Conservation (phyloP, 2,329 filamentous ascomycete species). For the Periconia digitata region DNA sequence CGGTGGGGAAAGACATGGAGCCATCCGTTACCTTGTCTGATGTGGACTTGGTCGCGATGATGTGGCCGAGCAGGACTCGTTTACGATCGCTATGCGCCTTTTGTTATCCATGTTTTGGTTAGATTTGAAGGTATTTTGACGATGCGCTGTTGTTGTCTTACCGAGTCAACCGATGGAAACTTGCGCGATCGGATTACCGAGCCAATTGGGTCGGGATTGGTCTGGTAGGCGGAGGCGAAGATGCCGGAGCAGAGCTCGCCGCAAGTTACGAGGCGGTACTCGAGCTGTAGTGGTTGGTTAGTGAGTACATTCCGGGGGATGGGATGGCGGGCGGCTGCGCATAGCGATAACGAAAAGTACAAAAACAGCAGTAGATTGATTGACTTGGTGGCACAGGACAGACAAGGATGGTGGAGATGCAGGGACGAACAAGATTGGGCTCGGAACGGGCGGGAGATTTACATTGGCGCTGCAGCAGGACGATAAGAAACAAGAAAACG, state of each 20-base stretch:
- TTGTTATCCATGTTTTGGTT: no score
- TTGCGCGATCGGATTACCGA: constrained; percentile 57
- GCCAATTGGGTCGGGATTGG: constrained; percentile 45
- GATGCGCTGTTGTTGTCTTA: constrained; percentile 47
- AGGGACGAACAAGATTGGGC: neutral
- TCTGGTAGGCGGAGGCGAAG: constrained; percentile 69
- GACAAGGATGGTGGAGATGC: neutral
- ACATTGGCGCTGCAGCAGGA: constrained; percentile 2
- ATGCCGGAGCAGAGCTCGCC: constrained; percentile 78
- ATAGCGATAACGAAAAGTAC: neutral
- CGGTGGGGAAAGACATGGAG: constrained; percentile 72
- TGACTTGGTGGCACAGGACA: neutral
- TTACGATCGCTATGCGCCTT: constrained; percentile 46
- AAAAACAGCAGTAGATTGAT: neutral
- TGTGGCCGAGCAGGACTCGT: constrained; percentile 72
- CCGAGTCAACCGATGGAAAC: constrained; percentile 61
- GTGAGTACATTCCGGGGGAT: neutral
- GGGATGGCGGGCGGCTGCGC: neutral
- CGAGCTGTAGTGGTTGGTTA: constrained; percentile 57
- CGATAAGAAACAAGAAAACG: constrained; percentile 1
- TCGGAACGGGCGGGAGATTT: constrained; percentile 2
- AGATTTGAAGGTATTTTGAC: no score
- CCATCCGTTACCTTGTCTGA: constrained; percentile 67
- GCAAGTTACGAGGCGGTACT: constrained; percentile 73
- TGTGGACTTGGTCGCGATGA: constrained; percentile 72